Base-by-base conservation (phyloP, 495 filamentous ascomycete genomes). In the Penicillium crystallinum region DNA sequence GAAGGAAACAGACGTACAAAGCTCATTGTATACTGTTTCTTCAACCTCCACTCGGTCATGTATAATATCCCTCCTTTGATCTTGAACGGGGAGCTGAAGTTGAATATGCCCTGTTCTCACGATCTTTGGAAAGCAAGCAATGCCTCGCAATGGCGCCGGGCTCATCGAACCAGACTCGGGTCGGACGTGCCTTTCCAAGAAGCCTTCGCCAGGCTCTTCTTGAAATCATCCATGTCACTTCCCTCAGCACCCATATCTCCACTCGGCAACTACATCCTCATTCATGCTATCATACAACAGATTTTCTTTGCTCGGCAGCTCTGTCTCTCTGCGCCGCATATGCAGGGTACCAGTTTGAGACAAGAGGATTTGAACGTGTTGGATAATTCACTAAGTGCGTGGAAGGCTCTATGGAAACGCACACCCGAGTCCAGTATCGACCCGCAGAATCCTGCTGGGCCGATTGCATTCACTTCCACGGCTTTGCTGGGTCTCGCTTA, bases 11-110 rank as follows among this genome's bases (percentile, higher is more conserved):
- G 72, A 42, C 70, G 78, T 43, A 80, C 77, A 12, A 77, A 78
- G 46, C 56, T 78, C 27, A 75, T 77, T 40, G 78, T 77, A 9
- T 81, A 78, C 49, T 76, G 76, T 57, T 75, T 80, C 57, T 80
- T 75, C 55, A 80, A 80, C 49, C 67, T 80, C 9, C 77, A 80
- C 49, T 74, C 71, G 18, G 77, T 80, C 43, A 75, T 78, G 65
- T 80, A 77, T 56, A 79, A 78, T 53, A 75, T 76, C 17, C 77
- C 78, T 41, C 78, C 78, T 1, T 55, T 80, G 27, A 73, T 81
- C 36, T 50, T 79, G 35, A 77, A 77, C 48, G 68, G 66, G 30
- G 76, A 81, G 59, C 49, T 80, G 42, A 69, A 72, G 22, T 52
- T 81, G 56, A 72, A 71, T 42, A 76, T 80, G 66, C 78, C 77